Evolutionary conservation across 2,329 filamentous ascomycete genomes (phyloP), one percentile per base, ranked within the genome.

Genomic region (Cordyceps pruinosa): DNA sequence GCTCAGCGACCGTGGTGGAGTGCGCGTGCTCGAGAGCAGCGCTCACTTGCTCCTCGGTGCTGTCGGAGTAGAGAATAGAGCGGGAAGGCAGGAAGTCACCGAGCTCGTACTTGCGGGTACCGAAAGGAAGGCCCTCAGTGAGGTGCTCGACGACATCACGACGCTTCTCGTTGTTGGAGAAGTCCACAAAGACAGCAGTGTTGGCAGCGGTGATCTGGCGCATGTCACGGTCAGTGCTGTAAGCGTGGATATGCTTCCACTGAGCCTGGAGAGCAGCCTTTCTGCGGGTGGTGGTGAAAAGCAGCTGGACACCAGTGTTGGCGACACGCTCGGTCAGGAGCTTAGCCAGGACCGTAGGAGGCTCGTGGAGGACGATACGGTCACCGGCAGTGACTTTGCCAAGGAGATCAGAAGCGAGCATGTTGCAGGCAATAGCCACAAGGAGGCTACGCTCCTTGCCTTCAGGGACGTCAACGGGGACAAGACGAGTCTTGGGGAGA

Each of bases 201-300:
- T 58, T 54, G 23, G 56, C 35, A 19, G 56, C 44, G 19, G 48
- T 58, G 45, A 54, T 54, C 44, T 54, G 49, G 44, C 44, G 44
- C 44, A 58, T 53, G 34, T 58, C 50, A 23, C 56, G 56, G 50
- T 44, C 44, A 23, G 50, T 49, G 50, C 44, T 49, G 50, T 54
- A 54, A 15, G 56, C 56, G 21, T 58, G 56, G 12, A 58, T 44
- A 26, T 54, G 50, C 49, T 53, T 58, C 56, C 56, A 58, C 44
- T 54, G 49, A 23, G 44, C 34, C 42, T 49, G 49, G 3, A 51
- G 46, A 25, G 56, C 56, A 13, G 49, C 48, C 44, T 53, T 51
- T 37, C 48, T 49, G 44, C 48, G 46, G 4, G 56, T 54, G 32
- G 51, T 59, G 32, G 52, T 59, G 52, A 59, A 59, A 3, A 59